Evolutionary conservation across 306 rosid species (phyloP).

Genomic region (Quercus alba): DNA sequence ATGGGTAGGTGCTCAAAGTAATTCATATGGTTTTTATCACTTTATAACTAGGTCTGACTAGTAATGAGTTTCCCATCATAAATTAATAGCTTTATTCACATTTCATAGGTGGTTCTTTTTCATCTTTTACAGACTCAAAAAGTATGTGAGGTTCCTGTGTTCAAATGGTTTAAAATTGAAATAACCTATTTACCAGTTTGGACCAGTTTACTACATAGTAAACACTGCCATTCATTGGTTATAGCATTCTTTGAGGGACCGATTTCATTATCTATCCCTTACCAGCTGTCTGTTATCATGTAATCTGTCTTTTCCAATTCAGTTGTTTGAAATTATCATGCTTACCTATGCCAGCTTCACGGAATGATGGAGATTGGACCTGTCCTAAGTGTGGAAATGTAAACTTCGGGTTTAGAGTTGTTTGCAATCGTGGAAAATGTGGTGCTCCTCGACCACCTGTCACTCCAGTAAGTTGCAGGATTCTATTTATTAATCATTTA

Average conservation of each 20-base stretch:
- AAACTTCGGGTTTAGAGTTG: conserved; percentile 46
- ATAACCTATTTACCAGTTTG: background rate
- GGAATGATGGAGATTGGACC: conserved; percentile 52
- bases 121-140: background rate
- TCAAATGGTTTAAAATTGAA: background rate
- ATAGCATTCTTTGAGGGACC: background rate
- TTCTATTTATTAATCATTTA: conserved; percentile 1
- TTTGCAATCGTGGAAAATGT: conserved; percentile 44
- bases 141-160: background rate
- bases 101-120: background rate
- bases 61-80: background rate
- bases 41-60: background rate
- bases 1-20: background rate
- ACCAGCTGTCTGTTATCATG: conserved; percentile 9
- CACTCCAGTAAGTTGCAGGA: conserved; percentile 28
- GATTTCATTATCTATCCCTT: background rate
- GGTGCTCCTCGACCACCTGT: conserved; percentile 37
- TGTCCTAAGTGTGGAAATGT: conserved; percentile 47
- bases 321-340: background rate
- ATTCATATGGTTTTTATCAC: background rate
- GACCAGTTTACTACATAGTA: background rate
- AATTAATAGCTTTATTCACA: background rate
- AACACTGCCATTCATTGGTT: background rate
- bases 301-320: background rate
- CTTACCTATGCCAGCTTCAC: conserved; percentile 24